Evolutionary conservation across 2,329 filamentous ascomycete species (phyloP).

Genomic region (Fusarium agapanthi): DNA sequence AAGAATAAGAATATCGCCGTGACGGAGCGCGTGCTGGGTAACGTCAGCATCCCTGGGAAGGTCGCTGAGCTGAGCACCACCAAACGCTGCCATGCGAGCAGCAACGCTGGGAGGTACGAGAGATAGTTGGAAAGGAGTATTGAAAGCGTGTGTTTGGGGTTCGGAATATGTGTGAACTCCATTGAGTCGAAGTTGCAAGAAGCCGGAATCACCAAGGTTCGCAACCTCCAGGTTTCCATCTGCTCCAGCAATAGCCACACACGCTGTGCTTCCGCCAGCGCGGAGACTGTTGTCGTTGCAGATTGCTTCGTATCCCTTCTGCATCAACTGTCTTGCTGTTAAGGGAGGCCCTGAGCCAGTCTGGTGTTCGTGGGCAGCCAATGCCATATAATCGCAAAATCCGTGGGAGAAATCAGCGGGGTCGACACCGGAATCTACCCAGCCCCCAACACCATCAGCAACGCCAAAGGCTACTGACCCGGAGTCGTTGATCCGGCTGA

Average conservation of each 20-base stretch:
- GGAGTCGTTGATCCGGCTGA: constrained; percentile 77
- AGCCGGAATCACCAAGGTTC: constrained; percentile 95
- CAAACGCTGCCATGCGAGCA: constrained; percentile 83
- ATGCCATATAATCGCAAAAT: constrained; percentile 92
- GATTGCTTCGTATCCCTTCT: constrained; percentile 84
- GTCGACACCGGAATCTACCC: constrained; percentile 91
- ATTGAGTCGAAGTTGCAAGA: constrained; percentile 84
- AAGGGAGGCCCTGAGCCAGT: constrained; percentile 51
- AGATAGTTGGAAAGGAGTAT: constrained; percentile 94
- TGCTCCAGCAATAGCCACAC: constrained; percentile 78
- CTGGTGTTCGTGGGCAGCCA: constrained; percentile 70
- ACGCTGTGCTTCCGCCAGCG: constrained; percentile 92
- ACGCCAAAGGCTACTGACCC: constrained; percentile 84
- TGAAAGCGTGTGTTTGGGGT: constrained; percentile 95
- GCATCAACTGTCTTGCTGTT: constrained; percentile 76
- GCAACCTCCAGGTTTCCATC: constrained; percentile 85
- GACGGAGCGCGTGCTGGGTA: constrained; percentile 77
- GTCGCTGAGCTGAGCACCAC: constrained; percentile 82
- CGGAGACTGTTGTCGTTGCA: constrained; percentile 75
- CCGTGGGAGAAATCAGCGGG: constrained; percentile 95
- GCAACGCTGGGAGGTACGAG: constrained; percentile 84
- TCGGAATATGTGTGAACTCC: constrained; percentile 84
- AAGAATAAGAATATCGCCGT: constrained; percentile 93
- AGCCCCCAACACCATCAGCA: constrained; percentile 94
- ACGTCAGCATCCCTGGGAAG: constrained; percentile 85